Percentiles rank a stretch among this genome's conserved stretches.
These are phyloP conservation scores for Cinnamomum micranthum DNA, from an alignment of 164 flowering plant species.

Conservation along the genomic window DNA sequence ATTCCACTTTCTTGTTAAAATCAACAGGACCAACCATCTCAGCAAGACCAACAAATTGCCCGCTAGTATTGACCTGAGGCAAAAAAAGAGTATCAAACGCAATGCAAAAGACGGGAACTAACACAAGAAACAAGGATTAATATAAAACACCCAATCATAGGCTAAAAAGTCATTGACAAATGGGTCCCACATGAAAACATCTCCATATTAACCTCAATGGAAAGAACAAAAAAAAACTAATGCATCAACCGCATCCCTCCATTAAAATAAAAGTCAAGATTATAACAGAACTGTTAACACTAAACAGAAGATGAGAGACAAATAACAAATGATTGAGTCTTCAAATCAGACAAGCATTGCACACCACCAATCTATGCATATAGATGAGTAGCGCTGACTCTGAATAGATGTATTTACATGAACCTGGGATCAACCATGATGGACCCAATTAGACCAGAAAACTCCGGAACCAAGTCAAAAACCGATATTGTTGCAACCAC, in stretches of 20 bases:
- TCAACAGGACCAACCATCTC: conserved; percentile 89
- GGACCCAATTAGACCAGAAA: no score
- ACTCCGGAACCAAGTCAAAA: no score
- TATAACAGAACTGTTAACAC: not conserved
- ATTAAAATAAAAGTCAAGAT: no score
- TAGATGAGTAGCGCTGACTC: no score
- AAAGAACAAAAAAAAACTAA: no score
- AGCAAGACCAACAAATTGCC: conserved; percentile 85
- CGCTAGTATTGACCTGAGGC: conserved; percentile 81
- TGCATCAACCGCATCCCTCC: no score
- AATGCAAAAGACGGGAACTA: not conserved
- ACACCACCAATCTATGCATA: not conserved
- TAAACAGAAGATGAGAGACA: not conserved
- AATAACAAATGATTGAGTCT: not conserved
- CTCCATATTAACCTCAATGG: no score
- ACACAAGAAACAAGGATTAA: not conserved
- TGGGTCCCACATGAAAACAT: no score
- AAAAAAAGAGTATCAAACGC: not conserved
- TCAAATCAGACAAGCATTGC: not conserved
- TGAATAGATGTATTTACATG: no score
- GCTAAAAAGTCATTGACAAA: no score
- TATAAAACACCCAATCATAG: not conserved
- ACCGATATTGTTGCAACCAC: no score
- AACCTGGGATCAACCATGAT: no score
- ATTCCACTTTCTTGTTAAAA: conserved; percentile 65